Base-by-base conservation (phyloP, 2,329 filamentous ascomycete species). In the Scopulariopsis brevicaulis region DNA sequence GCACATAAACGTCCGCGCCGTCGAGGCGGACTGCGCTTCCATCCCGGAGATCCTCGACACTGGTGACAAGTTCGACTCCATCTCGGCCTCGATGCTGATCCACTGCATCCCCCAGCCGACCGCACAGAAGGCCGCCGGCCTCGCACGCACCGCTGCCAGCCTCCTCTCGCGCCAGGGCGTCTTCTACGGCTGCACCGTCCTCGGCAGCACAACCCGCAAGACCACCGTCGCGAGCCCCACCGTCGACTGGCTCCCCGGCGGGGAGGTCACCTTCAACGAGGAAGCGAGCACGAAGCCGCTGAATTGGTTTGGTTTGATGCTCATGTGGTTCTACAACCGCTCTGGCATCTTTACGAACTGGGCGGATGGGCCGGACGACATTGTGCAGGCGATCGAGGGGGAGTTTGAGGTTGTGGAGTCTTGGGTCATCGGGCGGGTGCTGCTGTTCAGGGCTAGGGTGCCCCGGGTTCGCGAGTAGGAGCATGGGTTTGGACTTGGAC, bases 401-500 rank as follows among this genome's bases (percentile, higher is more conserved):
- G 65, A 67, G 48, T 76, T 76, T 57, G 67, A 67, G 20, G 65
- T 69, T 32, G 73, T 76, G 1, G 69, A 74, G 59, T 68, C 67
- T 0, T 68, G 67, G 63, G 58, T 74, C 18, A 66, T 74, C 14
- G 74, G 74, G 0, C 67, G 67, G 59, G 62, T 65, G 32, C 55
- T 76, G 63, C 57, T 76, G n/a, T 76, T 73, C 59, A 56, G 54
- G 43, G 57, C 53, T 63, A 65, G 54, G 3, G 46, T 12, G 4
- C 55, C 55, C 8, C 11, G 18, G 18, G 10, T 46, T n/a, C n/a
- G 8, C 15, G 46, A 22, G 15, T 50, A 4, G 6, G 8, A 11
- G 15, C 46, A 50, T 4, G 15, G 46, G n/a, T 22, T 50, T 50
- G 28, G 28, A 8, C 28, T n/a, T n/a, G n/a, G n/a, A 8, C 28